Conservation (phyloP, 306 rosid species). For the Trichosanthes truncata region DNA sequence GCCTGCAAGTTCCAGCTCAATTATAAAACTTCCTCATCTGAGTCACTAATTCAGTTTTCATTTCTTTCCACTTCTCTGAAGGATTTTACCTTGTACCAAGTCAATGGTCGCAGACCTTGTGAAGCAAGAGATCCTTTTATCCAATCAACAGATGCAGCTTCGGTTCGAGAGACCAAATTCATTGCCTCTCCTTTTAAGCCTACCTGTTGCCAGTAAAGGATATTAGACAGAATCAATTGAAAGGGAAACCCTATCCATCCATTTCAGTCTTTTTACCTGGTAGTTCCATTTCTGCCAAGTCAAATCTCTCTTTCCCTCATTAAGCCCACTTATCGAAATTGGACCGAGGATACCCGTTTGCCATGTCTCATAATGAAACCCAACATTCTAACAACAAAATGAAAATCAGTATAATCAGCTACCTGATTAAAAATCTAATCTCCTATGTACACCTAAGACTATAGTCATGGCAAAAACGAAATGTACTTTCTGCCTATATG, state of each 20-base stretch:
- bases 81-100: slow-evolving; percentile 73
- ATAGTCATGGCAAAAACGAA: neutral
- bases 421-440: neutral
- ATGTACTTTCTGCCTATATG: neutral
- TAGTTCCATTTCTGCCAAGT: slow-evolving; percentile 77
- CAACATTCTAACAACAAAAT: slow-evolving; percentile 50
- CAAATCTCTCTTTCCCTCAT: slow-evolving; percentile 54
- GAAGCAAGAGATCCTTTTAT: slow-evolving; percentile 38
- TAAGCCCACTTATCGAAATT: slow-evolving; percentile 63
- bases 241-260: neutral
- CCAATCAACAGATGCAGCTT: slow-evolving; percentile 69
- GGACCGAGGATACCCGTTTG: slow-evolving; percentile 74
- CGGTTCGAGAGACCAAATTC: slow-evolving; percentile 60
- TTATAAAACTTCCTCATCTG: neutral
- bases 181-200: slow-evolving; percentile 80
- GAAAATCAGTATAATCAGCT: neutral
- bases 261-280: slow-evolving; percentile 40
- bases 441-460: neutral
- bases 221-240: neutral
- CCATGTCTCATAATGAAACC: slow-evolving; percentile 74
- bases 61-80: neutral
- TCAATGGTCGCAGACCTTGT: slow-evolving; percentile 43
- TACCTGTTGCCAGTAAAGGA: slow-evolving; percentile 33
- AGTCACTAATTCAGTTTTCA: neutral
- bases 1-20: slow-evolving; percentile 40